A percentile compares a stretch with the other conserved stretches of the same genome.
phyloP scores from a whole-genome alignment of 805 yeast genomes.

The Starmerella geochares region DNA sequence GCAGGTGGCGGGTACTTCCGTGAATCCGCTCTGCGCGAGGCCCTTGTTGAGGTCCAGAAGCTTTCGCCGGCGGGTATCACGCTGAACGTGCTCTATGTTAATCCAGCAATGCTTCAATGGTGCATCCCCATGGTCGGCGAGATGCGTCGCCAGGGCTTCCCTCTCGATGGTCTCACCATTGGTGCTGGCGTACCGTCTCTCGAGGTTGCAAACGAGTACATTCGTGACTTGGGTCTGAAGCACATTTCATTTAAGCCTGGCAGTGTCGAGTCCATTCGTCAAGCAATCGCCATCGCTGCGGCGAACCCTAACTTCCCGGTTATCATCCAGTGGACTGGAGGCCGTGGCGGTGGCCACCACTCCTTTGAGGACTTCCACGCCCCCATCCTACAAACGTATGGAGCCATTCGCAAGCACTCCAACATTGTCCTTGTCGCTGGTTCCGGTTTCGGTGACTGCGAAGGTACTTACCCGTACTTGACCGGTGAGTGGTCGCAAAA shows the following conservation, averaged over 20 bases:
- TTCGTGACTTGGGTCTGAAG: slow-evolving; percentile 80
- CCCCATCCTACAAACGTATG: slow-evolving; percentile 90
- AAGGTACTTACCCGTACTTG: slow-evolving; percentile 93
- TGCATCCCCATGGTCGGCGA: slow-evolving; percentile 90
- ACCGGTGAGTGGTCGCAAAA: slow-evolving; percentile 92
- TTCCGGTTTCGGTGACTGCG: slow-evolving; percentile 95
- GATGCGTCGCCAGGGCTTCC: slow-evolving; percentile 84
- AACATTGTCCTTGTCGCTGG: slow-evolving; percentile 92
- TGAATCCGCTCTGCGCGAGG: slow-evolving; percentile 58
- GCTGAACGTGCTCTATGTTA: slow-evolving; percentile 86
- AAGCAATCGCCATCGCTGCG: slow-evolving; percentile 80
- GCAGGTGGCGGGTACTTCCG: slow-evolving; percentile 98
- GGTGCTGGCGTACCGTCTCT: slow-evolving; percentile 99
- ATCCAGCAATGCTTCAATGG: slow-evolving; percentile 97
- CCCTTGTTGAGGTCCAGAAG: slow-evolving; percentile 62
- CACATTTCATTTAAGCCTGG: slow-evolving; percentile 97
- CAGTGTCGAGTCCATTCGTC: slow-evolving; percentile 82
- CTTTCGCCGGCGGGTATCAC: slow-evolving; percentile 81
- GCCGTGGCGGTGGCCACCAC: slow-evolving; percentile 99
- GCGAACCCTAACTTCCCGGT: slow-evolving; percentile 96
- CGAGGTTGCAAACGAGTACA: slow-evolving; percentile 95
- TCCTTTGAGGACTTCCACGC: slow-evolving; percentile 98
- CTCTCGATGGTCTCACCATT: slow-evolving; percentile 88
- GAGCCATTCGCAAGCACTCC: slow-evolving; percentile 81
- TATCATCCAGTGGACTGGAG: slow-evolving; percentile 99